phyloP scores from a whole-genome alignment of 495 filamentous ascomycete genomes.

The Tetracladium marchalianum region DNA sequence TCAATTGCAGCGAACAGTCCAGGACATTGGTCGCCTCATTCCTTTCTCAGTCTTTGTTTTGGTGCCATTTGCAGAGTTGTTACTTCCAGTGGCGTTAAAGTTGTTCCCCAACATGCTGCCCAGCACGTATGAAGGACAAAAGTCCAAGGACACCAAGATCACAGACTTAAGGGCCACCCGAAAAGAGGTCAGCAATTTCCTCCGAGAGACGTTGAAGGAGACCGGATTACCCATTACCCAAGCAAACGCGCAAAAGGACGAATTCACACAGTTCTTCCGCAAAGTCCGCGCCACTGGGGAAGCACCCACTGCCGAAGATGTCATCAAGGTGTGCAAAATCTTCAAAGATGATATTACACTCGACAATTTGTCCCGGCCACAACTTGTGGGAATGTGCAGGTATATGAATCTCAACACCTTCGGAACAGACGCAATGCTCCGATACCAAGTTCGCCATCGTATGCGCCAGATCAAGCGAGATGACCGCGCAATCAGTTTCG shows the following conservation, averaged over 20 bases:
- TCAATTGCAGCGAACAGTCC: slow-evolving; percentile 85
- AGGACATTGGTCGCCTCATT: slow-evolving; percentile 85
- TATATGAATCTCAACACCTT: slow-evolving; percentile 98
- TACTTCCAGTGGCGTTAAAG: slow-evolving; percentile 88
- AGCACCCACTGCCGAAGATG: slow-evolving; percentile 73
- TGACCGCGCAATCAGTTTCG: slow-evolving; percentile 87
- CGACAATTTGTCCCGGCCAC: slow-evolving; percentile 92
- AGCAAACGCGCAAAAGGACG: slow-evolving; percentile 80
- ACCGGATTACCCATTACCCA: slow-evolving; percentile 81
- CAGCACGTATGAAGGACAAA: slow-evolving; percentile 92
- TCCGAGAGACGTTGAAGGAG: slow-evolving; percentile 84
- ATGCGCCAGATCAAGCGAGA: slow-evolving; percentile 99
- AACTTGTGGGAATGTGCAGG: slow-evolving; percentile 93
- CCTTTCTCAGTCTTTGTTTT: slow-evolving; percentile 97
- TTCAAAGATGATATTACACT: slow-evolving; percentile 98
- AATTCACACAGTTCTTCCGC: slow-evolving; percentile 95
- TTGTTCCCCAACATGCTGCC: slow-evolving; percentile 95
- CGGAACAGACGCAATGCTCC: slow-evolving; percentile 90
- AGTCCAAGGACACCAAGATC: slow-evolving; percentile 79
- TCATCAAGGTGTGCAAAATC: slow-evolving; percentile 98
- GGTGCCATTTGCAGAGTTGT: slow-evolving; percentile 88
- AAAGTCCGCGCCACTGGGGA: slow-evolving; percentile 92
- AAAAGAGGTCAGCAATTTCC: slow-evolving; percentile 88
- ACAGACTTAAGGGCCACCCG: slow-evolving; percentile 73
- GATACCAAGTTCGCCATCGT: slow-evolving; percentile 94